Evolutionary conservation across 139 green algal species (phyloP).

Genomic region (Chlorella sp.): DNA sequence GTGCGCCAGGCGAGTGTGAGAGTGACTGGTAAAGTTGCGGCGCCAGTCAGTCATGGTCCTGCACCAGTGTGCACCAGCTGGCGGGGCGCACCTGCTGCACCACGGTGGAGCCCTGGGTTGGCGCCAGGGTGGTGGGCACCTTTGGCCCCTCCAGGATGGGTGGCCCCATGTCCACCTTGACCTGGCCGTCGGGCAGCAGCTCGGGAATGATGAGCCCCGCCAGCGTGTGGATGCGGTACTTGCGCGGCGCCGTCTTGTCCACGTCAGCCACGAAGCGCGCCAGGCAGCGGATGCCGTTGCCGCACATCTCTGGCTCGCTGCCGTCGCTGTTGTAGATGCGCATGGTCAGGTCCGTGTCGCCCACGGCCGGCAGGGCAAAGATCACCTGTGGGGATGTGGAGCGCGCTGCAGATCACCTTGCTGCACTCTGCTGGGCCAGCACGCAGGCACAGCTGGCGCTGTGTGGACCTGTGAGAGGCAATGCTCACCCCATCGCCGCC

Average conservation of each 20-base stretch:
- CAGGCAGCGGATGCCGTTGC: conserved; percentile 97
- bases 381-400: conserved; percentile 85
- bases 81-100: conserved; percentile 41
- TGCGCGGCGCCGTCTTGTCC: conserved; percentile 44
- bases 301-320: conserved; percentile 98
- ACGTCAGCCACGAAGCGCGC: conserved; percentile 85
- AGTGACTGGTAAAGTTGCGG: neutral
- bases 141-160: conserved; percentile 70
- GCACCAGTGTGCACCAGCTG: neutral
- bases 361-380: conserved; percentile 77
- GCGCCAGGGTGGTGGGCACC: conserved; percentile 80
- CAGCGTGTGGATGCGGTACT: conserved; percentile 85
- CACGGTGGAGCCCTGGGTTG: conserved; percentile 59
- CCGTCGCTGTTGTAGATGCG: conserved; percentile 97
- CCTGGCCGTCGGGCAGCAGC: conserved; percentile 82
- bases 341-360: conserved; percentile 87
- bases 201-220: conserved; percentile 91
- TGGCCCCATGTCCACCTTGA: conserved; percentile 95
- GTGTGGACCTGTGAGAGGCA: too few species aligned
- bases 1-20: neutral
- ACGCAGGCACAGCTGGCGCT: too few species aligned
- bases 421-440: too few species aligned
- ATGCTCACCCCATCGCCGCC: conserved; percentile 87
- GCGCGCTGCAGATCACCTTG: too few species aligned
- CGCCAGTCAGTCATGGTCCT: neutral